Conservation (phyloP, 257 asterid genomes). For the Nicotiana undulata region DNA sequence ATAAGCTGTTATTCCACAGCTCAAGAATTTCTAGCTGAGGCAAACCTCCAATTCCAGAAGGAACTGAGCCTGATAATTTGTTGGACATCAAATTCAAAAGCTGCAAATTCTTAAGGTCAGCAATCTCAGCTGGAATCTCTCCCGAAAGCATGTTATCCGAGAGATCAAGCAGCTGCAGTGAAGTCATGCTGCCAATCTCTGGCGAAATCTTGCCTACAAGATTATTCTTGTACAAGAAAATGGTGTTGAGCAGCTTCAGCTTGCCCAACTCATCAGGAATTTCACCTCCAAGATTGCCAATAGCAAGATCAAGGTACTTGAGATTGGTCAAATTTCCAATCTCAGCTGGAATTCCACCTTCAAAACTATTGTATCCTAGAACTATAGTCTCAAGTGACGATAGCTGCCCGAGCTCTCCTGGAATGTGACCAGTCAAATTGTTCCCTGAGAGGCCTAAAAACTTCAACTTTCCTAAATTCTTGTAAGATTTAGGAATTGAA, state of each 20-base stretch:
- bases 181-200: constrained; percentile 40
- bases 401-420: constrained; percentile 50
- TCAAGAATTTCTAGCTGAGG: constrained; percentile 40
- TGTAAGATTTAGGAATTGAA: constrained; percentile 46
- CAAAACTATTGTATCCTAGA: constrained; percentile 53
- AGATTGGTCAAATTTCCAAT: constrained; percentile 57
- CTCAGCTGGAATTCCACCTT: constrained; percentile 54
- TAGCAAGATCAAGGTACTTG: constrained; percentile 54
- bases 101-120: constrained; percentile 38
- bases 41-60: constrained; percentile 33
- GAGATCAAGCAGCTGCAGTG: constrained; percentile 42
- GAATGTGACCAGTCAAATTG: constrained; percentile 46
- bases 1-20: constrained; percentile 63
- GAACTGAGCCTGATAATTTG: constrained; percentile 46
- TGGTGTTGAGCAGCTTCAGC: constrained; percentile 31
- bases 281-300: constrained; percentile 46
- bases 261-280: constrained; percentile 54
- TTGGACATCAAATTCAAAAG: constrained; percentile 61
- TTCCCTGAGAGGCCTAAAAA: constrained; percentile 80
- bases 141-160: constrained; percentile 60
- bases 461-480: constrained; percentile 38
- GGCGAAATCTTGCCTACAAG: constrained; percentile 46
- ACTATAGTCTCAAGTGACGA: constrained; percentile 46
- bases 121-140: constrained; percentile 38
- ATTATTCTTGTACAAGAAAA: constrained; percentile 50